Evolutionary conservation across 352 stramenopile species (phyloP), one percentile per base, ranked within the genome.

Genomic region (Elongisporangium anandrum): DNA sequence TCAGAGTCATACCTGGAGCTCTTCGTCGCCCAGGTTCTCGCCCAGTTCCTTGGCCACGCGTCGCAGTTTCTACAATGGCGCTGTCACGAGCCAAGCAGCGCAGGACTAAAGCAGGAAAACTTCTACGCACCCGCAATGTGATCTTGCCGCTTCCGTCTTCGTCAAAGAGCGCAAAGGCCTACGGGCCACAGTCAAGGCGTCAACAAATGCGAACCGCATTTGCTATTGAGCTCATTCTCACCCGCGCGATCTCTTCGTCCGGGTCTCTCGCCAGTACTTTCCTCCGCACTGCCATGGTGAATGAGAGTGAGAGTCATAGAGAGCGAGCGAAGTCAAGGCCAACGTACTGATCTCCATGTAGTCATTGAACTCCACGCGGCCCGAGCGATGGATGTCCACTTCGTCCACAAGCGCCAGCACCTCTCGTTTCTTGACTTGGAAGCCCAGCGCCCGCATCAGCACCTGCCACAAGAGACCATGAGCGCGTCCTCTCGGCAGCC

Each of bases 161-260:
- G 57, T 98, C 93, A 75, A 98, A 98, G n/a, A 98, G 74, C 56
- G 89, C 69, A 59, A 98, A 98, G n/a, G 92, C 92, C 77, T 89
- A 59, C 23, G 60, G 50, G n/a, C 64, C 58, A 34, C 45, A 50
- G 5, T 22, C 51, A 52, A 0, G 7, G 29, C 5, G 52, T 13
- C 16, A 41, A 1, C 4, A 54, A 8, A 3, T 21, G 6, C 0
- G 21, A 7, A 24, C 57, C 6, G 52, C 34, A 49, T n/a, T 41
- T 39, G 41, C 20, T n/a, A 19, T 54, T 19, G 8, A 39, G 47
- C 6, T 64, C 56, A 41, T 76, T 57, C 39, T 48, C 67, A 89
- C 79, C 34, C 95, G 90, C 51, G 78, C 66, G 63, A 98, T 97
- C 73, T 98, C 90, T 47, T 98, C 93, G 53, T 97, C 88, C 0